Base-by-base conservation (phyloP, 1,284 basidiomycete species). In the Moniliella sp. region DNA sequence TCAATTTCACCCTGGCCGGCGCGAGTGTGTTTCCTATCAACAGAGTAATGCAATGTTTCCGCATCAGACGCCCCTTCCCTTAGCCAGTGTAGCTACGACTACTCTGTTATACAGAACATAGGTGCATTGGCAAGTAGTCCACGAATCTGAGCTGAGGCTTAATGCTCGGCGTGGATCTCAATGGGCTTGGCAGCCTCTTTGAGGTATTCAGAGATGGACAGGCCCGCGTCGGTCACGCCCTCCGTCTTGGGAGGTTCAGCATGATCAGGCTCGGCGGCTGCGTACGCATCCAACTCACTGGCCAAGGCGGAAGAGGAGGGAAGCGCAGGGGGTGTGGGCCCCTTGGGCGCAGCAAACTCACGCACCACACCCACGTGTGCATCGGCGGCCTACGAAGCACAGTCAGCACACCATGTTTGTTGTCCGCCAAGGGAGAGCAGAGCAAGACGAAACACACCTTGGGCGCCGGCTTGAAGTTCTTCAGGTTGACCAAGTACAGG, bases 401-500 rank as follows among this genome's bases (percentile, higher is more conserved):
- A n/a, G 8, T 23, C 21, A 7, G 8, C 21, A 7, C 8, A 7
- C 21, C 21, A 7, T 23, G 21, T n/a, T 23, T n/a, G 21, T 23
- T 23, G 8, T 23, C 28, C 13, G 13, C 2, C 5, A 29, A 4
- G 13, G 11, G 28, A 30, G 16, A 12, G 16, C 15, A 16, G 7
- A 15, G 8, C 14, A 8, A 10, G 7, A 8, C 7, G 23, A 11
- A 16, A 44, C 57, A 32, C 27, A 60, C 59, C 47, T 50, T 51
- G 18, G 52, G 40, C 23, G 54, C 62, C 19, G 67, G 62, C 69
- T 83, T 88, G 74, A 86, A 93, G 12, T 71, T 63, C 67, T 80
- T 88, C 59, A 93, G 70, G 67, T 88, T 78, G 57, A 70, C 74
- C 49, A 93, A 55, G 66, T 93, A 93, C 36, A 88, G 62, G 48